These are phyloP conservation scores for Candida gigantensis DNA, from an alignment of 1,139 yeast genomes.

Conservation along the genomic window DNA sequence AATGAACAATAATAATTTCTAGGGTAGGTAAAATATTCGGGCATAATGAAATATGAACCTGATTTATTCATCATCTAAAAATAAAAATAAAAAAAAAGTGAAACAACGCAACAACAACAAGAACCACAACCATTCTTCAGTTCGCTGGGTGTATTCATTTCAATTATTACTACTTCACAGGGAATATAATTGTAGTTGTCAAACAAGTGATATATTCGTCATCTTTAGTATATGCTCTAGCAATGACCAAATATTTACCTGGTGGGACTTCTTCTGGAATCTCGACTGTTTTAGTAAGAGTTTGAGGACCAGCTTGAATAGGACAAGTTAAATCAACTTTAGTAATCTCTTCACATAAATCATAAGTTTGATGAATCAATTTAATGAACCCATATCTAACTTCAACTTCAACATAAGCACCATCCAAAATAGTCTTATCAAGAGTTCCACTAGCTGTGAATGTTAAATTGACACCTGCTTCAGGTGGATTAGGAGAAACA, in stretches of 20 bases:
- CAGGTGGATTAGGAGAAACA: slow-evolving; percentile 85
- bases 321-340: slow-evolving; percentile 88
- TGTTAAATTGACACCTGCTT: slow-evolving; percentile 75
- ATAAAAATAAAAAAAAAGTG: too few relatives aligned
- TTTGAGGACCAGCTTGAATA: slow-evolving; percentile 64
- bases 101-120: too few relatives aligned
- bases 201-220: slow-evolving; percentile 84
- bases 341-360: slow-evolving; percentile 82
- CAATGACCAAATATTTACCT: slow-evolving; percentile 81
- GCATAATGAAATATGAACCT: too few relatives aligned
- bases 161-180: slow-evolving; percentile 15
- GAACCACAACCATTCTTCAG: neutral
- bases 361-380: slow-evolving; percentile 81
- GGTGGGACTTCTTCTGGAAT: slow-evolving; percentile 96
- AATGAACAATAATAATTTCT: too few relatives aligned
- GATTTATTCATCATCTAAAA: too few relatives aligned
- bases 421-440: slow-evolving; percentile 58
- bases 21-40: too few relatives aligned
- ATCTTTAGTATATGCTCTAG: slow-evolving; percentile 84
- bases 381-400: slow-evolving; percentile 91
- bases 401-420: slow-evolving; percentile 92
- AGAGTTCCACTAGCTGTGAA: slow-evolving; percentile 72
- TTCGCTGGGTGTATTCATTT: too few relatives aligned
- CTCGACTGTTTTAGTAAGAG: slow-evolving; percentile 68
- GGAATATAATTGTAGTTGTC: slow-evolving; percentile 74